Evolutionary conservation across 169 alveolate species (phyloP).

Genomic region (Babesia gibsoni): DNA sequence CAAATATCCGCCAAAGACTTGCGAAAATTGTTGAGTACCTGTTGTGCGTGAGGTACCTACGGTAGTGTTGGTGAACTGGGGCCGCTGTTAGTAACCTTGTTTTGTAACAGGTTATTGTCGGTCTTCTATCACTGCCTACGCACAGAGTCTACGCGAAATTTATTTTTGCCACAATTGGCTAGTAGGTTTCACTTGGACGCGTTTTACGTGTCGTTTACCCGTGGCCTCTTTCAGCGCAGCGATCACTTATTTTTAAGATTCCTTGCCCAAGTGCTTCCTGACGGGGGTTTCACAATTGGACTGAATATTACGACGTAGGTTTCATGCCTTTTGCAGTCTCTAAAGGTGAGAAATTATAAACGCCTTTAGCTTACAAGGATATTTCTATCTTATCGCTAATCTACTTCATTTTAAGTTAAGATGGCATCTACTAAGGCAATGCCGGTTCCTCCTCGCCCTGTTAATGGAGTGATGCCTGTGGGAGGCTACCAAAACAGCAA

Average conservation of each 20-base stretch:
- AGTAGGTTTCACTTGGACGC: too few relatives aligned
- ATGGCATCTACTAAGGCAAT: constrained; percentile 23
- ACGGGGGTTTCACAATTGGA: too few relatives aligned
- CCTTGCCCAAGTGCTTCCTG: too few relatives aligned
- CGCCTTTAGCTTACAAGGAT: too few relatives aligned
- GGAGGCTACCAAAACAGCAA: constrained; percentile 4
- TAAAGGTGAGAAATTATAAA: too few relatives aligned
- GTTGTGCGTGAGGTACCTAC: constrained; percentile 21
- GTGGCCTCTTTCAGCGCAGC: too few relatives aligned
- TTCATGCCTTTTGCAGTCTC: too few relatives aligned
- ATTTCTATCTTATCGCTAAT: too few relatives aligned
- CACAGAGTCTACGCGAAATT: background rate
- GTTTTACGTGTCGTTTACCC: too few relatives aligned
- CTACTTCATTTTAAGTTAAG: background rate
- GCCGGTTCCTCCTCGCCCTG: constrained; percentile 14
- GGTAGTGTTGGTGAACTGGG: constrained; percentile 7
- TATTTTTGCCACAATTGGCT: too few relatives aligned
- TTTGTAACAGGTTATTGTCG: background rate
- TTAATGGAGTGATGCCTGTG: constrained; percentile 27
- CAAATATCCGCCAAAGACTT: background rate
- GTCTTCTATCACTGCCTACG: background rate
- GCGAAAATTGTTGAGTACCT: constrained; percentile 12
- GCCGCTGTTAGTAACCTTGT: constrained; percentile 6
- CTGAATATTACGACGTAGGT: too few relatives aligned
- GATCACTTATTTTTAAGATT: too few relatives aligned